Evolutionary conservation across 768 basidiomycete genomes (phyloP).

Genomic region (Hericium erinaceus): DNA sequence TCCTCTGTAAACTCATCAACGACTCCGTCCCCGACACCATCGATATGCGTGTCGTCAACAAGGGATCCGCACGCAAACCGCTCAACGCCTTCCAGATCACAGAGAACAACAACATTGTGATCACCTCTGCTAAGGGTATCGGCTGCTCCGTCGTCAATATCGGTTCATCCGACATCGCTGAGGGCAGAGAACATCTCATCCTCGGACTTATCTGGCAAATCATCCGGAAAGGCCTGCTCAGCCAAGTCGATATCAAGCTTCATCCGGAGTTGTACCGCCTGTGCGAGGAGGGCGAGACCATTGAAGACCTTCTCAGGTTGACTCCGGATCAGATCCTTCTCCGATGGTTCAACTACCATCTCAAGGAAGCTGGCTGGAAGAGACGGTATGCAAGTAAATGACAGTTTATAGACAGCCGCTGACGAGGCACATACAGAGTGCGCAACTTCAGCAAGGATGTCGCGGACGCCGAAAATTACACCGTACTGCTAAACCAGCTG

Average conservation of each 20-base stretch:
- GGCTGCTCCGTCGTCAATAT: slow-evolving; percentile 99
- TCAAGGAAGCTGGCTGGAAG: slow-evolving; percentile 91
- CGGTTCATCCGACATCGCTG: slow-evolving; percentile 84
- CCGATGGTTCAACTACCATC: slow-evolving; percentile 99
- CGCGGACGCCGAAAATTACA: slow-evolving; percentile 97
- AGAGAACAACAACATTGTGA: slow-evolving; percentile 99
- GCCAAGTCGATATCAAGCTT: slow-evolving; percentile 95
- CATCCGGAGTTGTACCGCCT: slow-evolving; percentile 95
- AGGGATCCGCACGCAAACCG: slow-evolving; percentile 65
- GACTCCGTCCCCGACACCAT: slow-evolving; percentile 99
- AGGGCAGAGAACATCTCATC: slow-evolving; percentile 93
- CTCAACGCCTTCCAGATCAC: slow-evolving; percentile 99
- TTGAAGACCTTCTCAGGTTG: slow-evolving; percentile 87
- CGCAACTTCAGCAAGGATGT: slow-evolving; percentile 93
- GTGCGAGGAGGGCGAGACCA: slow-evolving; percentile 94
- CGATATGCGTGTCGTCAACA: slow-evolving; percentile 96
- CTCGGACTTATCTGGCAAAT: slow-evolving; percentile 98
- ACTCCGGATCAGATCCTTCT: slow-evolving; percentile 96
- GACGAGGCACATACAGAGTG: not conserved
- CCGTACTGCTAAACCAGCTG: slow-evolving; percentile 89
- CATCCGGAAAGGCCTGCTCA: slow-evolving; percentile 86
- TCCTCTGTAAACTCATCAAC: slow-evolving; percentile 97
- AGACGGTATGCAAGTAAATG: slow-evolving; percentile 43
- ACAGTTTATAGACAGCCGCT: not conserved
- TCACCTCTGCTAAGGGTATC: slow-evolving; percentile 95